phyloP scores from a whole-genome alignment of 768 basidiomycete species.

The Tremella mesenterica region DNA sequence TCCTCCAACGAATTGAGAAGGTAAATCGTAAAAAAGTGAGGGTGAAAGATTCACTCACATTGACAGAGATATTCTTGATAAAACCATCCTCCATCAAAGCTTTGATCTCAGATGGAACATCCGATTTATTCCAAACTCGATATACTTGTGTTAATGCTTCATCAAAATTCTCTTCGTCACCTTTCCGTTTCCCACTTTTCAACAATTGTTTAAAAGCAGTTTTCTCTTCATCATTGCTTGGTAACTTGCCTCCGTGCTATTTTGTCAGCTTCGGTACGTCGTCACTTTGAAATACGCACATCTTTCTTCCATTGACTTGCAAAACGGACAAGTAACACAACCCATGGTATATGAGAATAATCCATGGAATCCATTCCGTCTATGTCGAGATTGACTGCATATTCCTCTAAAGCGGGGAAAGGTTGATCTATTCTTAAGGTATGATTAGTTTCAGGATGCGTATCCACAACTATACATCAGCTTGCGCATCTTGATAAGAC shows the following conservation, averaged over 20 bases:
- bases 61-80: slow-evolving; percentile 48
- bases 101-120: slow-evolving; percentile 60
- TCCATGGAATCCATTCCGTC: slow-evolving; percentile 75
- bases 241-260: slow-evolving; percentile 60
- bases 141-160: slow-evolving; percentile 85
- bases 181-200: slow-evolving; percentile 57
- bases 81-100: slow-evolving; percentile 58
- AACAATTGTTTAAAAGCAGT: slow-evolving; percentile 66
- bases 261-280: not conserved
- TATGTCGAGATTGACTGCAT: slow-evolving; percentile 64
- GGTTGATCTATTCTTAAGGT: slow-evolving; percentile 76
- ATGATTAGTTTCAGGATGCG: slow-evolving; percentile 61
- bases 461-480: slow-evolving; percentile 64
- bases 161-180: slow-evolving; percentile 95
- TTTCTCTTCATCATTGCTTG: slow-evolving; percentile 53
- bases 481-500: no score
- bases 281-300: slow-evolving; percentile 47
- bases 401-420: slow-evolving; percentile 69
- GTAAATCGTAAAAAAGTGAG: no score
- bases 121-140: slow-evolving; percentile 60
- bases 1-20: no score
- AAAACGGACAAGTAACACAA: slow-evolving; percentile 74
- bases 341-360: slow-evolving; percentile 82
- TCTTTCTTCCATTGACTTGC: slow-evolving; percentile 72
- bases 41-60: slow-evolving; percentile 39